Base-by-base conservation (phyloP, 345 rosid genomes). In the Zanthoxylum bungeanum region DNA sequence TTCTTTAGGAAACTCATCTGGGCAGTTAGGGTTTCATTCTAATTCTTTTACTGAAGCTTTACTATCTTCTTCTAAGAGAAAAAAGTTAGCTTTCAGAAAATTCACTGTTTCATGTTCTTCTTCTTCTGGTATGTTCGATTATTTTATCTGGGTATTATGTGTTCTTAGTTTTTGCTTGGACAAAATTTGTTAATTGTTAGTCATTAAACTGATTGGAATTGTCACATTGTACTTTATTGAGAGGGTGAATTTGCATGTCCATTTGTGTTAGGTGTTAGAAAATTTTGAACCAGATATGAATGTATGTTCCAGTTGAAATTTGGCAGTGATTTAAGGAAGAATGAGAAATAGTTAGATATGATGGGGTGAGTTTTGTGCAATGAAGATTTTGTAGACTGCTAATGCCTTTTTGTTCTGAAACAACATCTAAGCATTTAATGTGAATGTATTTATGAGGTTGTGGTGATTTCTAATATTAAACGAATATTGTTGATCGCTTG, bases 71-170 rank as follows among this genome's bases (percentile, higher is more conserved):
- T 76, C 73, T 11, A 74, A n/a, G 59, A 69, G 68, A 55, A 73
- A 73, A 17, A 68, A 49, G 61, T 16, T 27, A 61, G 52, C 77
- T 75, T 56, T 52, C 53, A 73, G 53, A 40, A 82, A 66, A 70
- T 64, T 86, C 61, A 27, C 64, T 11, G 65, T 84, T 1, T 69
- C 87, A 59, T 86, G 86, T 80, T 87, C 91, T 65, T 79, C 90
- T 55, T 73, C 88, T 55, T 71, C 82, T 27, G 55, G 85, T 76
- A 75, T 42, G 49, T 11, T 25, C 21, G 25, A 4, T 27, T 11
- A 44, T 64, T 63, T 56, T 56, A 56, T 27, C 60, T 27, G 60
- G 60, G n/a, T 14, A 14, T 27, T 53, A 2, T 53, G 31, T 53
- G 17, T 27, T 53, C 4, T 24, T 36, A 37, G 16, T 5, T 39